Base-by-base conservation (phyloP, 2,329 filamentous ascomycete genomes). In the Scedosporium minutisporum region DNA sequence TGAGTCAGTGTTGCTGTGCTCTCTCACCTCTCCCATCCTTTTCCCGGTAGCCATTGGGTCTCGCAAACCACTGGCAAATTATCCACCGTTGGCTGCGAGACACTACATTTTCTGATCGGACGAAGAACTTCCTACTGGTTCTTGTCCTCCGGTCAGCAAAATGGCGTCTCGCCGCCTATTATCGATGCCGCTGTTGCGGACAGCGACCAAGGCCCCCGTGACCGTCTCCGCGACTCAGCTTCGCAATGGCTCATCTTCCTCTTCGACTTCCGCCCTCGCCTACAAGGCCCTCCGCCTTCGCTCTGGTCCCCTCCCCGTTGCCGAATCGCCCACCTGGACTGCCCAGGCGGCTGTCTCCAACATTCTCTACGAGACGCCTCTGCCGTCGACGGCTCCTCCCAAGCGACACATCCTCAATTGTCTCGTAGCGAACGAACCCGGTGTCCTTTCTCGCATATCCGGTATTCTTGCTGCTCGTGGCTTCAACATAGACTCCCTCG, bases 401-500 rank as follows among this genome's bases (percentile, higher is more conserved):
- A 97, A 96, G 80, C 88, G 93, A 62, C 95, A 99, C 77, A 86
- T 99, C 72, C 87, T 99, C 77, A 99, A 99, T 80, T 99, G 95
- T 75, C 85, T 99, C 65, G 95, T 99, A 65, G 95, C 99, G 78
- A 99, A 99, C 79, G 95, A 99, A 80, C 95, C 95, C 12, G 95
- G 95, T 79, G 95, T 99, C 63, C 82, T 99, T 64, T 97, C 93
- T 61, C 92, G 95, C 65, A 91, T 99, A 9, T 97, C 95, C 1
- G 95, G 95, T 62, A 97, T 99, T 72, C 82, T 99, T 41, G 95
- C 95, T 12, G 95, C 95, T 53, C 87, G 95, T 64, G 95, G 95
- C 67, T 99, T 99, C 86, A 99, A 99, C 81, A 99, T 99, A 71
- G 95, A 99, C 82, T 96, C 90, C 62, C 82, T 99, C 66, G 95